Evolutionary conservation across 768 basidiomycete genomes (phyloP).

Genomic region (Lyophyllum atratum): DNA sequence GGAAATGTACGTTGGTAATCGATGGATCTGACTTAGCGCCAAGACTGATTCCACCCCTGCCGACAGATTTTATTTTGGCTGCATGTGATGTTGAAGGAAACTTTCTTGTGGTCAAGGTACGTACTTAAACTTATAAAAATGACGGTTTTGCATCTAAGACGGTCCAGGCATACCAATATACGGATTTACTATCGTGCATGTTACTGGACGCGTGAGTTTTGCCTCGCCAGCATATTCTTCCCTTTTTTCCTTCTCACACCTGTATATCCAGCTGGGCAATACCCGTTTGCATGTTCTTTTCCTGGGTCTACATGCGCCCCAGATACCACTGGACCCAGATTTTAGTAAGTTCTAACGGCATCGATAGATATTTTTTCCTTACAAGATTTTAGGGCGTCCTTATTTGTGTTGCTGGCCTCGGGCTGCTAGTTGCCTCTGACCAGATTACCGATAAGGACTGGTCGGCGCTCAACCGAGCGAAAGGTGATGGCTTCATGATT

Average conservation of each 20-base stretch:
- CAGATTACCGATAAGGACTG: slow-evolving; percentile 77
- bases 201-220: slow-evolving; percentile 77
- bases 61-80: slow-evolving; percentile 72
- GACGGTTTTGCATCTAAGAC: background rate
- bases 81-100: slow-evolving; percentile 87
- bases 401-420: slow-evolving; percentile 75
- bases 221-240: background rate
- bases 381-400: slow-evolving; percentile 55
- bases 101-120: slow-evolving; percentile 78
- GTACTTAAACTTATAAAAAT: background rate
- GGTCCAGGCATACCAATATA: slow-evolving; percentile 77
- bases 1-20: slow-evolving; percentile 67
- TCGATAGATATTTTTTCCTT: background rate
- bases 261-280: slow-evolving; percentile 71
- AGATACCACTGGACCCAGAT: slow-evolving; percentile 85
- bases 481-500: slow-evolving; percentile 88
- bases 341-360: slow-evolving; percentile 43
- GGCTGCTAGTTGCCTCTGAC: slow-evolving; percentile 79
- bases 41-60: background rate
- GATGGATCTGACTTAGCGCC: background rate
- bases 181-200: slow-evolving; percentile 87
- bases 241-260: slow-evolving; percentile 2
- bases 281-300: slow-evolving; percentile 82
- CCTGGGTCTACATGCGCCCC: slow-evolving; percentile 80
- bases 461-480: slow-evolving; percentile 61